Conservation (phyloP, 2,329 filamentous ascomycete genomes). For the Epichloe scottii region DNA sequence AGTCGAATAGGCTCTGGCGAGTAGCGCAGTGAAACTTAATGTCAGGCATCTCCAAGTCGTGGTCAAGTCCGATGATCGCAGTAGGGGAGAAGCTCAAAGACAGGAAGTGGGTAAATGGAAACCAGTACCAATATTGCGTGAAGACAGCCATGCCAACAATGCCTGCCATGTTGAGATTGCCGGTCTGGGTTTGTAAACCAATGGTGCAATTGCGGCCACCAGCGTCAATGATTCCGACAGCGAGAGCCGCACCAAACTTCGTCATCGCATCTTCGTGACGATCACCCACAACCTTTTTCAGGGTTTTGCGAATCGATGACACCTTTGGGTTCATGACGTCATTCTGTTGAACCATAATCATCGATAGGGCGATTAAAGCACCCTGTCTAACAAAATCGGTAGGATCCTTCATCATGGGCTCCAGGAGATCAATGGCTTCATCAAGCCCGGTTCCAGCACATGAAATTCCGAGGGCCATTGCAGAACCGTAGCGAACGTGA, state of each 20-base stretch:
- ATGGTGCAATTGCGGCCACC: slow-evolving; percentile 98
- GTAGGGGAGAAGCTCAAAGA: slow-evolving; percentile 95
- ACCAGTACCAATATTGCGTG: slow-evolving; percentile 99
- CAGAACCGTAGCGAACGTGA: slow-evolving; percentile 92
- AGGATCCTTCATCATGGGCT: slow-evolving; percentile 99
- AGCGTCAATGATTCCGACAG: slow-evolving; percentile 93
- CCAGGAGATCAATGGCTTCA: slow-evolving; percentile 89
- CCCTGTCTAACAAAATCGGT: slow-evolving; percentile 97
- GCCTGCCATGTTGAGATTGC: slow-evolving; percentile 96
- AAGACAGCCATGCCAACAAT: slow-evolving; percentile 98
- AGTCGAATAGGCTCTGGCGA: slow-evolving; percentile 90
- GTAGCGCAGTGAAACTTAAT: slow-evolving; percentile 96
- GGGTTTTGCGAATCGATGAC: slow-evolving; percentile 74
- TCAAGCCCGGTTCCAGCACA: slow-evolving; percentile 93
- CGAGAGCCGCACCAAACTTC: slow-evolving; percentile 91
- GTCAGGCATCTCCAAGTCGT: slow-evolving; percentile 82
- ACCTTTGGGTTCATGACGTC: slow-evolving; percentile 98
- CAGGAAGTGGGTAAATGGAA: slow-evolving; percentile 95
- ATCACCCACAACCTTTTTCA: slow-evolving; percentile 88
- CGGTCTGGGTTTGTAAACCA: slow-evolving; percentile 91
- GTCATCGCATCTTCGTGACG: slow-evolving; percentile 98
- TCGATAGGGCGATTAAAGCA: slow-evolving; percentile 82
- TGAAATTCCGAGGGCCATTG: slow-evolving; percentile 96
- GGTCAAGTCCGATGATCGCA: slow-evolving; percentile 85
- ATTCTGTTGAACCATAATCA: slow-evolving; percentile 99